Base-by-base conservation (phyloP, 2,329 filamentous ascomycete species). In the Leptosphaerulina australis region DNA sequence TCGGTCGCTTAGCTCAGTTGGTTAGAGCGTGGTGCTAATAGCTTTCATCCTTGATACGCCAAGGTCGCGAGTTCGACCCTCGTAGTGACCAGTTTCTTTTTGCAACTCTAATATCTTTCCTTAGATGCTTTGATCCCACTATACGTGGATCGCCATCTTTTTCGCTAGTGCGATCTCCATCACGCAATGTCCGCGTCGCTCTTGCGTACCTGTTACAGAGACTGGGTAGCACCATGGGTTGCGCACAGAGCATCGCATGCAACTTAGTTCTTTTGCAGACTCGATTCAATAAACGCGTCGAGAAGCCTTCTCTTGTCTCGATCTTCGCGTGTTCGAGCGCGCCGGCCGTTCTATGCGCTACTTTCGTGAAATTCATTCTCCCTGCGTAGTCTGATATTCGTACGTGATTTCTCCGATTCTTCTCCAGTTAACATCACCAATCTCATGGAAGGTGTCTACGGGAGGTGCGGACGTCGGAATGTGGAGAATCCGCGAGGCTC, bases 21-120 rank as follows among this genome's bases (percentile, higher is more conserved):
- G 55, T 58, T 58, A 58, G 55, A 58, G 55, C 55, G 55, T 58
- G 52, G 55, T 58, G 55, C 55, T 58, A 58, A 58, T 58, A 58
- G 49, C 20, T 44, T 18, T 38, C 38, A 44, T 38, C 34, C 39
- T 53, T 46, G 37, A 51, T 39, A 58, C 55, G 55, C 55, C 52
- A 58, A 58, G 55, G 55, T 51, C 55, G 55, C 55, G 51, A 55
- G 51, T 55, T 55, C 51, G 51, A 58, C 55, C 55, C 55, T 53
- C 55, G 55, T 58, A 58, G 31, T 58, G 55, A 58, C 55, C 55
- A 58, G 21, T 25, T 40, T 46, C 14, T 58, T 49, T 45, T 49
- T 44, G 30, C 44, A 15, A 22, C 25, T 20, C 24, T 20, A 5
- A 2, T n/a, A 18, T 3, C 11, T 25, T n/a, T n/a, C n/a, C n/a